Evolutionary conservation across 176 grass and related monocot species (phyloP).

Genomic region (Calamus simplicifolius): DNA sequence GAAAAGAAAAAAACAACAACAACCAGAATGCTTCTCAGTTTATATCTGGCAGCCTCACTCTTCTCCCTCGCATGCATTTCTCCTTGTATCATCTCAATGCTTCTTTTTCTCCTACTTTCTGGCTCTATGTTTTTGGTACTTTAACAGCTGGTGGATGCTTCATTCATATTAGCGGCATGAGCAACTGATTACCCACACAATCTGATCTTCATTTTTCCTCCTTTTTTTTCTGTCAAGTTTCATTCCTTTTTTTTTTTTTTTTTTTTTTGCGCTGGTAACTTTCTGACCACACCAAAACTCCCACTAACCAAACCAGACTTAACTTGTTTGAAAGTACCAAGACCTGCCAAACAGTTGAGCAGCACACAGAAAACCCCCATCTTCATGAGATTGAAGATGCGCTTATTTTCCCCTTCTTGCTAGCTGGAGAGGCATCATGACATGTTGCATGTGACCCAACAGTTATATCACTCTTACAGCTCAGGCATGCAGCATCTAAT

Average conservation of each 20-base stretch:
- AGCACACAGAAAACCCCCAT: too few species aligned
- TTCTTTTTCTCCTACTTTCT: neutral
- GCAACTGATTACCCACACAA: neutral
- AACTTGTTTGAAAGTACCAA: neutral
- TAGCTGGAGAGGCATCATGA: constrained; percentile 29
- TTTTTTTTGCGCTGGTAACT: constrained; percentile 5
- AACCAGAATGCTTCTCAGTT: constrained; percentile 30
- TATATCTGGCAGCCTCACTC: neutral
- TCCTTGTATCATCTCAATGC: neutral
- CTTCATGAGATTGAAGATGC: constrained; percentile 16
- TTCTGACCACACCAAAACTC: constrained; percentile 11
- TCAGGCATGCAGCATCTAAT: constrained; percentile 66
- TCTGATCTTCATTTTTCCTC: neutral
- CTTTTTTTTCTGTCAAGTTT: constrained; percentile 24
- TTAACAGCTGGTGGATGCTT: neutral
- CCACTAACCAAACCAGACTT: constrained; percentile 34
- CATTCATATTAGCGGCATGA: constrained; percentile 1
- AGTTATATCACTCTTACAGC: constrained; percentile 56
- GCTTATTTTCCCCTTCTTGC: constrained; percentile 74
- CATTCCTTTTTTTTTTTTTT: constrained; percentile 17
- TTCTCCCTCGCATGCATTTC: neutral
- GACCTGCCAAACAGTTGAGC: too few species aligned
- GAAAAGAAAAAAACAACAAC: constrained; percentile 4
- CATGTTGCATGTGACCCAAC: constrained; percentile 39
- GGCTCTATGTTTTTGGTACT: neutral